A percentile compares a stretch with the other conserved stretches of the same genome.
Conservation (phyloP, 768 basidiomycete species). For the Suillus tomentosus region DNA sequence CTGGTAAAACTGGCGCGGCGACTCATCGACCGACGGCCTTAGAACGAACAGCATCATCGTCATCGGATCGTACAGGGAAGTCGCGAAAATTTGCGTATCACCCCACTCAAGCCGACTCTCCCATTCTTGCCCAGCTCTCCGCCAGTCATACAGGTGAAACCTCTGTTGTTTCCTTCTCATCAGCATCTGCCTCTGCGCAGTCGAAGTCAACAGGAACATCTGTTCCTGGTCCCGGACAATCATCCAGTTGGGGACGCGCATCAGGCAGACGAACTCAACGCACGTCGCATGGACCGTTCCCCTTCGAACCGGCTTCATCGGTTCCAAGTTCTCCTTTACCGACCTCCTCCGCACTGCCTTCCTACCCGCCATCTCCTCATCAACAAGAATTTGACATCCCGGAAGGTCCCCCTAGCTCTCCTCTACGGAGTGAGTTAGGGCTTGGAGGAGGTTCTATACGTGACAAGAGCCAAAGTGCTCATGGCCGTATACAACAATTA, state of each 20-base stretch:
- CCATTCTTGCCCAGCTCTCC: constrained; percentile 28
- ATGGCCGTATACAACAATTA: constrained; percentile 15
- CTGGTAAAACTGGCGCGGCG: constrained; percentile 9
- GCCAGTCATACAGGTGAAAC: constrained; percentile 41
- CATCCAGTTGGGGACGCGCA: constrained; percentile 61
- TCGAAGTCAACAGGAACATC: constrained; percentile 40
- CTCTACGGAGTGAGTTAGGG: constrained; percentile 35
- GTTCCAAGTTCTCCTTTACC: constrained; percentile 42
- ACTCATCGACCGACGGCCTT: constrained; percentile 20
- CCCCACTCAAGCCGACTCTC: constrained; percentile 22
- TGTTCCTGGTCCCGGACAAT: constrained; percentile 38
- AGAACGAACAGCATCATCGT: constrained; percentile 30
- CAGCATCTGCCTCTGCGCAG: constrained; percentile 33
- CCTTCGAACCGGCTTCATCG: constrained; percentile 69
- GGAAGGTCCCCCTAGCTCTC: constrained; percentile 19
- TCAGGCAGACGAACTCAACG: constrained; percentile 43
- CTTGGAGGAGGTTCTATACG: constrained; percentile 30
- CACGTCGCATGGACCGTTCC: constrained; percentile 59
- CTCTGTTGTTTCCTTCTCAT: constrained; percentile 35
- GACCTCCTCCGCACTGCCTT: constrained; percentile 21
- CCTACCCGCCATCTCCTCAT: constrained; percentile 13
- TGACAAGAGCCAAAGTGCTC: constrained; percentile 29
- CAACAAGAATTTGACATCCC: constrained; percentile 9
- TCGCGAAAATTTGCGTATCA: constrained; percentile 14
- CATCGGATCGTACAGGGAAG: constrained; percentile 25